Conservation (phyloP, 345 rosid genomes). For the Psidium friedrichsthalianum region DNA sequence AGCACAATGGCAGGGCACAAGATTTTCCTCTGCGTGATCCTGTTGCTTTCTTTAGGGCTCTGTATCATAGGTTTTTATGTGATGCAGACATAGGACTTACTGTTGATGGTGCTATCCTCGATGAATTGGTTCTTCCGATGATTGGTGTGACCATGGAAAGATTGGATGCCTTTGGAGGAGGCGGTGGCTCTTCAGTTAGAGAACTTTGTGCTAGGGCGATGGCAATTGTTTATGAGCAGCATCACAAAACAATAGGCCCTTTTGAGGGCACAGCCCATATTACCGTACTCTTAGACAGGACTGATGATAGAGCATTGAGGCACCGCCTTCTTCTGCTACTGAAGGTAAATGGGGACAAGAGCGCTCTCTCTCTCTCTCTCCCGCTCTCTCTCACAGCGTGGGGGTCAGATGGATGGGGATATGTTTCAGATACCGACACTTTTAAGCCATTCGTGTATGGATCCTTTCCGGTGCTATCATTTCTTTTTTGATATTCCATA, state of each 20-base stretch:
- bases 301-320: slow-evolving; percentile 94
- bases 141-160: slow-evolving; percentile 99
- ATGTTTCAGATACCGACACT: neutral
- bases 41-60: slow-evolving; percentile 92
- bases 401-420: neutral
- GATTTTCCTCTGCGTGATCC: slow-evolving; percentile 98
- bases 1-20: slow-evolving; percentile 81
- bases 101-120: slow-evolving; percentile 88
- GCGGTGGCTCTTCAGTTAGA: slow-evolving; percentile 92
- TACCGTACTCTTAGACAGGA: slow-evolving; percentile 91
- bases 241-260: slow-evolving; percentile 66
- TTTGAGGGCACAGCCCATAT: slow-evolving; percentile 96
- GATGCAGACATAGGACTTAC: slow-evolving; percentile 98
- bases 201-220: slow-evolving; percentile 99
- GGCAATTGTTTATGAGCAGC: slow-evolving; percentile 97
- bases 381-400: neutral
- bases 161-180: slow-evolving; percentile 99
- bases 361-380: neutral
- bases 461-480: neutral
- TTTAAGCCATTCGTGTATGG: neutral
- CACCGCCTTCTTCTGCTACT: slow-evolving; percentile 88
- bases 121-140: slow-evolving; percentile 92
- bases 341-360: slow-evolving; percentile 42
- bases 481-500: neutral
- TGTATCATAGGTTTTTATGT: slow-evolving; percentile 93